Conservation (phyloP, 371 early-diverging fungal species). For the Dinochytrium kinnereticum region DNA sequence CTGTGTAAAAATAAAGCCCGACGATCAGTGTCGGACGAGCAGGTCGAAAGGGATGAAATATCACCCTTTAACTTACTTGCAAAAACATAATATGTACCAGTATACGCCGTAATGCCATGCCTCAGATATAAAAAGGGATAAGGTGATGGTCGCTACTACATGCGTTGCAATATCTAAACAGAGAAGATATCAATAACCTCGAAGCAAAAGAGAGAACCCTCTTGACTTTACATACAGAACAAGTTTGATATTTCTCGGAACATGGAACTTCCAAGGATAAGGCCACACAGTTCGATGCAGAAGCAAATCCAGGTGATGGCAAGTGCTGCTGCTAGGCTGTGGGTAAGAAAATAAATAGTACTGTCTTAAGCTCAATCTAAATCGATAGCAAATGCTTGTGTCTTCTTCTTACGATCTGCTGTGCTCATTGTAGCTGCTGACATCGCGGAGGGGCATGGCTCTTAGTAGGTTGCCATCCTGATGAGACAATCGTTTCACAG, state of each 20-base stretch:
- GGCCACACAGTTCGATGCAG: constrained; percentile 41
- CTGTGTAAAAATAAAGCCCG: neutral
- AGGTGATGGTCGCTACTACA: constrained; percentile 35
- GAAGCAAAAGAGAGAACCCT: too few species aligned
- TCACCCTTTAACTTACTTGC: constrained; percentile 36
- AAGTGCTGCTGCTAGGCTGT: constrained; percentile 42
- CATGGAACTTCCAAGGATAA: constrained; percentile 45
- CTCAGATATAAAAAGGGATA: constrained; percentile 37
- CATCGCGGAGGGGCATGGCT: constrained; percentile 43
- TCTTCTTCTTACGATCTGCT: constrained; percentile 48
- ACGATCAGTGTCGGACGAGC: neutral
- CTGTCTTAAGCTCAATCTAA: too few species aligned
- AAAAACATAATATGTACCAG: constrained; percentile 53
- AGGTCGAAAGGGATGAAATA: neutral
- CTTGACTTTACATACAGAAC: constrained; percentile 39
- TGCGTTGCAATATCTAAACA: constrained; percentile 40
- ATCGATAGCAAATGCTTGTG: too few species aligned
- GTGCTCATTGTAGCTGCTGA: constrained; percentile 26
- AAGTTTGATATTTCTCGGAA: constrained; percentile 39
- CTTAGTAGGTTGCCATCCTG: constrained; percentile 45
- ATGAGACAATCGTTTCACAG: too few species aligned
- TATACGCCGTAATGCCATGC: constrained; percentile 46
- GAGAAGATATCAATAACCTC: too few species aligned
- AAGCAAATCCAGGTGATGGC: constrained; percentile 49
- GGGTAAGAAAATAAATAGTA: too few species aligned